A percentile compares a stretch with the other conserved stretches of the same genome.
Conservation (phyloP, 176 grass and related monocot genomes). For the maize (Zea mays) region Zm-B73-REFERENCE-NAM-5.0 NC_050098.1:210846001-210846500, state of each 20-base stretch:
- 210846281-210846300: not conserved
- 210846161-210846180: too few relatives aligned
- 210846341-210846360: not conserved
- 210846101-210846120: not conserved
- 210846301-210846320: not conserved
- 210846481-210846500: not conserved
- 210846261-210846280: slow-evolving; percentile 11
- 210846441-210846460: not conserved
- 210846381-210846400: not conserved
- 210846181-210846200: not conserved
- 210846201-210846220: not conserved
- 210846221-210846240: not conserved
- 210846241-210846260: too few relatives aligned
- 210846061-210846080: too few relatives aligned
- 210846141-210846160: not conserved
- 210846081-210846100: not conserved
- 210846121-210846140: not conserved
- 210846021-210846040: too few relatives aligned
- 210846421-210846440: not conserved
- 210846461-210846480: not conserved
- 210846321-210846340: not conserved
- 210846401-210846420: slow-evolving; percentile 18
- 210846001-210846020: too few relatives aligned
- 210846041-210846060: too few relatives aligned
- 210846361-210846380: not conserved